A percentile compares a stretch with the other conserved stretches of the same genome.
phyloP scores from a whole-genome alignment of 306 rosid species.

The Prunus kanzakura region DNA sequence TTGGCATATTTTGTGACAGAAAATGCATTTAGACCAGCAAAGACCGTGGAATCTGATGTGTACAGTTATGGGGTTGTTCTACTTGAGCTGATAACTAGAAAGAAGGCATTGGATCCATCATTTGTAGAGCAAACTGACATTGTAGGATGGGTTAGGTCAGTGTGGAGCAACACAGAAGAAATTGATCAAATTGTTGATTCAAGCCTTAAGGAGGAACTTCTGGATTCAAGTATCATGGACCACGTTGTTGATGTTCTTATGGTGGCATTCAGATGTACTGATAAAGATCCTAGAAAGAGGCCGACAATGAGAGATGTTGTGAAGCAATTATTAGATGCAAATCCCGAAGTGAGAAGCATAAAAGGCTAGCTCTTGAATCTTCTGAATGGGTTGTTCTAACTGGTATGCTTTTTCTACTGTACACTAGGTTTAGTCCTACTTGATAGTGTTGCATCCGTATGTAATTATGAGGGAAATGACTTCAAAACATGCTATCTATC shows the following conservation, averaged over 20 bases:
- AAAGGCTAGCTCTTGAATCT: background rate
- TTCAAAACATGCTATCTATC: background rate
- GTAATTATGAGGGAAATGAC: background rate
- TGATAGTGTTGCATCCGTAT: background rate
- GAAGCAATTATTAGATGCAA: conserved; percentile 37
- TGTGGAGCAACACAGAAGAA: conserved; percentile 47
- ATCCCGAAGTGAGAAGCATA: background rate
- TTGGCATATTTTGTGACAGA: conserved; percentile 37
- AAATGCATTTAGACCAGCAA: conserved; percentile 51
- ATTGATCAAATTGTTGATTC: conserved; percentile 51
- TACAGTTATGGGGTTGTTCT: conserved; percentile 79
- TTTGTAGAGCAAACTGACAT: conserved; percentile 41
- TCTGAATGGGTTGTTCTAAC: background rate
- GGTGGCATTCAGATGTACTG: conserved; percentile 62
- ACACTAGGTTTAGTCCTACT: background rate
- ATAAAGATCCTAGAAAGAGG: conserved; percentile 53
- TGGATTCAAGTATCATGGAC: conserved; percentile 36
- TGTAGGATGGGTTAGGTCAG: conserved; percentile 50
- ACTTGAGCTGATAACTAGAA: conserved; percentile 70
- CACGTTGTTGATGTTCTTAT: conserved; percentile 42
- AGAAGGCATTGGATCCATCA: conserved; percentile 53
- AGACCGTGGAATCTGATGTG: conserved; percentile 59
- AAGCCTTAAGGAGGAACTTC: conserved; percentile 42
- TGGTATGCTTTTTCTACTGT: background rate
- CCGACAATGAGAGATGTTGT: conserved; percentile 62